Evolutionary conservation across 2,329 filamentous ascomycete genomes (phyloP).

Genomic region (Stagonosporopsis tanaceti): DNA sequence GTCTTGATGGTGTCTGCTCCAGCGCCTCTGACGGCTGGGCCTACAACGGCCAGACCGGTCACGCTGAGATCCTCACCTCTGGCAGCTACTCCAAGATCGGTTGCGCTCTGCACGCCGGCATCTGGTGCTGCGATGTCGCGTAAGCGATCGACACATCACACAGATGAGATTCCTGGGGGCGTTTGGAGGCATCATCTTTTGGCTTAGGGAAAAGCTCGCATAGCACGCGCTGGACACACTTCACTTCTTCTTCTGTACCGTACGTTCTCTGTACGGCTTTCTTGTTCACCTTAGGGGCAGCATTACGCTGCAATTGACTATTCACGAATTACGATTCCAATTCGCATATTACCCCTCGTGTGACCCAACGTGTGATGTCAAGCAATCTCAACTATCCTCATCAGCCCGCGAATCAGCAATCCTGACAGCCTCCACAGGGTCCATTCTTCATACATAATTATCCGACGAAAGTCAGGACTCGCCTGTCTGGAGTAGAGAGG

Average conservation of each 20-base stretch:
- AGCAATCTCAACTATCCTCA: background rate
- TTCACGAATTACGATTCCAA: conserved; percentile 25
- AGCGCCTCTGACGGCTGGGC: conserved; percentile 37
- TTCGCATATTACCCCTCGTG: conserved; percentile 5
- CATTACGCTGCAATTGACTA: conserved; percentile 21
- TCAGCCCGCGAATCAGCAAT: background rate
- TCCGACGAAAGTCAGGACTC: background rate
- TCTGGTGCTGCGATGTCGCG: conserved; percentile 46
- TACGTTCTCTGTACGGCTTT: conserved; percentile 33
- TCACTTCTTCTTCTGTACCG: conserved; percentile 26
- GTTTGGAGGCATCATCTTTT: conserved; percentile 15
- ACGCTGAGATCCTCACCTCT: conserved; percentile 42
- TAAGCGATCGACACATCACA: conserved; percentile 25
- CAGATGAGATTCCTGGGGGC: conserved; percentile 17
- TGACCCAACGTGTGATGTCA: conserved; percentile 12
- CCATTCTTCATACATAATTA: background rate
- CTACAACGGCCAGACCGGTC: conserved; percentile 42
- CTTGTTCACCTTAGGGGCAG: conserved; percentile 26
- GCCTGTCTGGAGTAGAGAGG: conserved; percentile 3
- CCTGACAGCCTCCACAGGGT: background rate
- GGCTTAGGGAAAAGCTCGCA: conserved; percentile 22
- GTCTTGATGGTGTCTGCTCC: conserved; percentile 37
- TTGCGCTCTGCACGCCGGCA: conserved; percentile 32
- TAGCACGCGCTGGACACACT: conserved; percentile 18
- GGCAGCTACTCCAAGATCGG: conserved; percentile 42